Evolutionary conservation across 371 early-diverging fungal genomes (phyloP).

Genomic region (Mortierella sp.): DNA sequence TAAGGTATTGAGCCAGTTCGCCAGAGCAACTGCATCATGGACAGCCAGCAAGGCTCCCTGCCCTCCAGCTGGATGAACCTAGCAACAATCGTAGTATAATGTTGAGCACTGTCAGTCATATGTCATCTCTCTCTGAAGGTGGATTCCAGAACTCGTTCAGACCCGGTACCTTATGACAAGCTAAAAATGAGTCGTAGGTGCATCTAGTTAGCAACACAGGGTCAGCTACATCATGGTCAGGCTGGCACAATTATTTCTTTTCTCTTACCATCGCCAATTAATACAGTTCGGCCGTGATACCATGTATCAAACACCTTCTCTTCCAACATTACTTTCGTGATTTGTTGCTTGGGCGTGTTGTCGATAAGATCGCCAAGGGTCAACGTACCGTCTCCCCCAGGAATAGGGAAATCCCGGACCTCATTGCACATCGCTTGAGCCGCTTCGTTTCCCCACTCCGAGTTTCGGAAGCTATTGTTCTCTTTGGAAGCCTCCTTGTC

Average conservation of each 20-base stretch:
- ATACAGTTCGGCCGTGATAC: constrained; percentile 4
- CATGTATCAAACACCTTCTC: constrained; percentile 22
- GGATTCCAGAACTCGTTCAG: neutral
- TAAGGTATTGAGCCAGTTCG: constrained; percentile 17
- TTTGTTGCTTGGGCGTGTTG: neutral
- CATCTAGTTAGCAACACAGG: too few species aligned
- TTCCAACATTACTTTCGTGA: constrained; percentile 3
- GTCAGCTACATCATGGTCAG: too few species aligned
- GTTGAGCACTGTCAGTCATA: neutral
- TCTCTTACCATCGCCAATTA: constrained; percentile 19
- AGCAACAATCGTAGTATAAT: neutral
- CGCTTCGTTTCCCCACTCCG: constrained; percentile 15
- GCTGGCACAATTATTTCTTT: neutral
- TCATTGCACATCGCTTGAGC: constrained; percentile 8
- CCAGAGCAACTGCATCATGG: constrained; percentile 23
- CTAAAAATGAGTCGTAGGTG: too few species aligned
- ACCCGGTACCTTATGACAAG: constrained; percentile 17
- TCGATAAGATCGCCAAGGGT: constrained; percentile 13
- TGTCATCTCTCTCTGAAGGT: neutral
- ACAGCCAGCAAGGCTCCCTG: constrained; percentile 14
- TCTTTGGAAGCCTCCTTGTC: neutral
- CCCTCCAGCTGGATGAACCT: constrained; percentile 13
- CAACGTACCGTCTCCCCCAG: neutral
- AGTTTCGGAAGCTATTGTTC: constrained; percentile 2
- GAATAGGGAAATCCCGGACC: constrained; percentile 10